phyloP scores from a whole-genome alignment of 352 stramenopile genomes.

The Elongisporangium undulatum region DNA sequence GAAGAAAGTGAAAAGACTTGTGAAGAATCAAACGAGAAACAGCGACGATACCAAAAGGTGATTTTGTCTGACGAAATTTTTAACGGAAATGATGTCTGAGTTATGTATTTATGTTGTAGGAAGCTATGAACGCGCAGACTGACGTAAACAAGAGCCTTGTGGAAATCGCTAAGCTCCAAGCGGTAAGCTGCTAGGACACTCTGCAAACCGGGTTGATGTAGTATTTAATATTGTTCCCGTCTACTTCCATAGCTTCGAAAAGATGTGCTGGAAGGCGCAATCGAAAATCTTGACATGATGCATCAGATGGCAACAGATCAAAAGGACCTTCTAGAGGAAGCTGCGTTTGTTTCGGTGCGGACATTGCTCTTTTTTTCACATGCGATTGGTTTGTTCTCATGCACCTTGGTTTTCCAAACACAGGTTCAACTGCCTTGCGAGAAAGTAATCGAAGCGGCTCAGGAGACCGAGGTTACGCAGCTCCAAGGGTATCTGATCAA shows the following conservation, averaged over 20 bases:
- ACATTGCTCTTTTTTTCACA: background rate
- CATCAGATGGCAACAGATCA: constrained; percentile 63
- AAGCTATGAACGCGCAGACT: constrained; percentile 47
- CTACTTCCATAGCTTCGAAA: constrained; percentile 47
- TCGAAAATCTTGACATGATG: constrained; percentile 63
- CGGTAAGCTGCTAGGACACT: constrained; percentile 21
- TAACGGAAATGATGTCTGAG: background rate
- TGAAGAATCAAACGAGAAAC: constrained; percentile 49
- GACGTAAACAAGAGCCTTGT: constrained; percentile 64
- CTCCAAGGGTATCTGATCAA: constrained; percentile 87
- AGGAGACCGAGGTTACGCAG: constrained; percentile 56
- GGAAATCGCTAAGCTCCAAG: constrained; percentile 59
- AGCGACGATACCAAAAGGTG: constrained; percentile 53
- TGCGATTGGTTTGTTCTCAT: background rate
- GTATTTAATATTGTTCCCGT: background rate
- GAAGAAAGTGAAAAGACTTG: constrained; percentile 49
- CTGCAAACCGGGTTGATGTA: background rate
- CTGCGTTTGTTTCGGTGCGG: constrained; percentile 70
- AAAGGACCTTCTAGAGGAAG: constrained; percentile 68
- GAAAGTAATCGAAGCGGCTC: constrained; percentile 73
- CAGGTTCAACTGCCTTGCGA: constrained; percentile 73
- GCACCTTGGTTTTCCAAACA: background rate
- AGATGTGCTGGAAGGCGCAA: constrained; percentile 61
- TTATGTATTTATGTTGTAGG: constrained; percentile 7
- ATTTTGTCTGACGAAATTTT: background rate